These are phyloP conservation scores for Hansenula lynferdii DNA, from an alignment of 1,139 yeast species.

Conservation along the genomic window DNA sequence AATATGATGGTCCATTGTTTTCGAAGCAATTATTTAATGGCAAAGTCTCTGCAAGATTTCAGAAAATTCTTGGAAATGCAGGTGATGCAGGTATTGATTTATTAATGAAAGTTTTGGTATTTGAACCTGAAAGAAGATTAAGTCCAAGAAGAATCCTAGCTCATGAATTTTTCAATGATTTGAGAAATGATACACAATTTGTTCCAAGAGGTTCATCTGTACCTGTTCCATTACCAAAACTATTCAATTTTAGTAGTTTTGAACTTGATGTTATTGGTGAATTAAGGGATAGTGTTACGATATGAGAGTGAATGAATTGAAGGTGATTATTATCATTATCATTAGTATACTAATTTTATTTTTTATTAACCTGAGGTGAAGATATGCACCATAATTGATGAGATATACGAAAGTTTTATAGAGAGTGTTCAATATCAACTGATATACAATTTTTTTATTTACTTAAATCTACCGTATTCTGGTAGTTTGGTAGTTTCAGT, in stretches of 20 bases:
- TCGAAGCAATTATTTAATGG: slow-evolving; percentile 65
- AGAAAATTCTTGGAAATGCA: slow-evolving; percentile 64
- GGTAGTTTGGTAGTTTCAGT: too few species aligned
- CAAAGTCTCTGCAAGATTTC: slow-evolving; percentile 53
- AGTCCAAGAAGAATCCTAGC: slow-evolving; percentile 64
- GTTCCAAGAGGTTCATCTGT: slow-evolving; percentile 45
- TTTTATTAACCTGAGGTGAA: too few species aligned
- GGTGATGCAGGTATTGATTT: slow-evolving; percentile 70
- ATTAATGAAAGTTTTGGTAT: slow-evolving; percentile 62
- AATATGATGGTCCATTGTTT: slow-evolving; percentile 69
- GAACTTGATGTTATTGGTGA: slow-evolving; percentile 36
- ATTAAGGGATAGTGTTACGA: slow-evolving; percentile 22
- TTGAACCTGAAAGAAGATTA: slow-evolving; percentile 66
- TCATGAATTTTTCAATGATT: slow-evolving; percentile 67
- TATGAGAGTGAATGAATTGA: slow-evolving; percentile 4
- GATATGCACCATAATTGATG: too few species aligned
- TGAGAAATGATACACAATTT: slow-evolving; percentile 52
- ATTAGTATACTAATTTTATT: too few species aligned
- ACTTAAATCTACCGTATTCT: too few species aligned
- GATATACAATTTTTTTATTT: background rate
- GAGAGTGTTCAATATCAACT: background rate
- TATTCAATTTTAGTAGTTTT: slow-evolving; percentile 36
- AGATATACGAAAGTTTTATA: slow-evolving; percentile 1
- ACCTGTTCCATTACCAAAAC: slow-evolving; percentile 31
- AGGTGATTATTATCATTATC: too few species aligned